phyloP scores from a whole-genome alignment of 306 rosid species.

The Crotalaria pallida region DNA sequence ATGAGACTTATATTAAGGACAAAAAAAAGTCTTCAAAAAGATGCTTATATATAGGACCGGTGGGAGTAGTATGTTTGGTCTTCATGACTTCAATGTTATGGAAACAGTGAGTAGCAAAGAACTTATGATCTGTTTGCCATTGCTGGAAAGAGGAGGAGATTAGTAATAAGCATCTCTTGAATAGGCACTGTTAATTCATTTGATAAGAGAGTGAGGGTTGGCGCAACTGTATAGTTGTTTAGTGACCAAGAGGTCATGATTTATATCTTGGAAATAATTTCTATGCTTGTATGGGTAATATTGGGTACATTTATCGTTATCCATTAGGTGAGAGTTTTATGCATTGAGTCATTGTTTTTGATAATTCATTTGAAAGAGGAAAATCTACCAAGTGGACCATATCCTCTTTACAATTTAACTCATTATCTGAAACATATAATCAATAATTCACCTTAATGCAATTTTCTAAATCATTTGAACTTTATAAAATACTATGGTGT shows the following conservation, averaged over 20 bases:
- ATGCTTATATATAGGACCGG: too few relatives aligned
- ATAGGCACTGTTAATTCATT: background rate
- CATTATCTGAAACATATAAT: background rate
- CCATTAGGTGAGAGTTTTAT: too few relatives aligned
- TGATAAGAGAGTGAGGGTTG: too few relatives aligned
- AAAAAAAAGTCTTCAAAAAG: too few relatives aligned
- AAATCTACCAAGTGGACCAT: background rate
- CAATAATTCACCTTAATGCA: background rate
- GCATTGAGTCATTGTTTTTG: too few relatives aligned
- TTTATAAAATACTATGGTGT: background rate
- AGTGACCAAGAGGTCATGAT: too few relatives aligned
- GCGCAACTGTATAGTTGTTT: too few relatives aligned
- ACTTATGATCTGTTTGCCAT: background rate
- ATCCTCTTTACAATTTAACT: background rate
- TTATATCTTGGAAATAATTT: too few relatives aligned
- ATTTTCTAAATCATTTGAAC: background rate
- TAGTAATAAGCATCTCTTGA: background rate
- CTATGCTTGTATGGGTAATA: too few relatives aligned
- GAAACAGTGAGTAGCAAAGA: background rate
- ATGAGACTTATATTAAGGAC: too few relatives aligned
- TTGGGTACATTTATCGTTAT: too few relatives aligned
- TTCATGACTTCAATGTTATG: background rate
- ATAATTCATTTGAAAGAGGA: background rate
- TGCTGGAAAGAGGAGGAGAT: background rate
- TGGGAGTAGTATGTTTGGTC: too few relatives aligned